Evolutionary conservation across 164 flowering plant species (phyloP), one percentile per base, ranked within the genome.

Genomic region (Berberis thunbergii): DNA sequence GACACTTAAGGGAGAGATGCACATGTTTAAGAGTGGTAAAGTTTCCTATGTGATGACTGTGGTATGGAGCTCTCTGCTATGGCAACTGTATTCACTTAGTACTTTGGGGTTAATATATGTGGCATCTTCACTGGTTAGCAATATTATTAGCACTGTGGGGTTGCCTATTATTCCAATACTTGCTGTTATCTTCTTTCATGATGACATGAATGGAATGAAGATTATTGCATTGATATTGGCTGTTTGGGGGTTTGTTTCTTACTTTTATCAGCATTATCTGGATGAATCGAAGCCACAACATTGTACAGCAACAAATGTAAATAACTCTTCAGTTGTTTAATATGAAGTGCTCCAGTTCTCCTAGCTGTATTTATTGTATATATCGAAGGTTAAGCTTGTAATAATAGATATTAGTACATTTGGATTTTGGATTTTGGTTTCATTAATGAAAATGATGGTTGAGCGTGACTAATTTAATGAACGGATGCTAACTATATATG

Each of bases 201-300:
- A 76, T 39, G 71, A 68, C 50, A 73, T 76, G 74, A 74, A 70
- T 70, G 79, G 70, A 2, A 66, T 73, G 64, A 76, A 76, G 73
- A 71, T 70, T 56, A 59, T 73, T 41, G 64, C 79, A 3, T 26
- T 76, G 79, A 55, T 73, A 48, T 49, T 73, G 72, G 72, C 72
- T 41, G 3, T 70, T n/a, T 76, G 74, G 74, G 79, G 79, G 0
- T 68, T 70, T 60, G 60, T 40, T 49, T 73, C 74, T 41, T 73
- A 76, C 57, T 26, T 70, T 1, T 76, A 70, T 53, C 79, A 76
- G 68, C 63, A 69, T 50, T 73, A 68, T 53, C 57, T 76, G 41
- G 79, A 76, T 45, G 74, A 61, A 12, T 9, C 45, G 6, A 67
- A 60, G 64, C 12, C 9, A 10, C 43, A 59, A 11, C 26, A 26